phyloP scores from a whole-genome alignment of 768 basidiomycete species.

The Podaxis rugospora region DNA sequence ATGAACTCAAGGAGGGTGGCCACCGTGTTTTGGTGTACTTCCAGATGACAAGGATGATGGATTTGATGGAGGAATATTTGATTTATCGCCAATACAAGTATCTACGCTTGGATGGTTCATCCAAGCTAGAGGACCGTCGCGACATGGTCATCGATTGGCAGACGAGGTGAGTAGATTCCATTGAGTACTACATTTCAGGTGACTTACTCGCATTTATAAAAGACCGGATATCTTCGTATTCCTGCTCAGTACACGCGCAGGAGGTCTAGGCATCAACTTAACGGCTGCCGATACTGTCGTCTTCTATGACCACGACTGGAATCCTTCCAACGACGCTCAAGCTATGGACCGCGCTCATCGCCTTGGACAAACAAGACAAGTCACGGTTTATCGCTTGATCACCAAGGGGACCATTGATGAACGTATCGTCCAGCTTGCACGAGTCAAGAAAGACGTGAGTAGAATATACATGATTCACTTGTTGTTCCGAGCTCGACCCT shows the following conservation, averaged over 20 bases:
- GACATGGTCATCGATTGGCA: slow-evolving; percentile 99
- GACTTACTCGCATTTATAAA: slow-evolving; percentile 3
- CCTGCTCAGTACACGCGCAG: slow-evolving; percentile 89
- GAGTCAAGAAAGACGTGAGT: slow-evolving; percentile 93
- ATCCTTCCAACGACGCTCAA: slow-evolving; percentile 96
- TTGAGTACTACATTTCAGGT: not conserved
- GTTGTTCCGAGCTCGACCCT: not conserved
- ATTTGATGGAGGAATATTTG: slow-evolving; percentile 97
- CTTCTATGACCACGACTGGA: slow-evolving; percentile 96
- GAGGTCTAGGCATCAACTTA: slow-evolving; percentile 94
- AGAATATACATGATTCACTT: not conserved
- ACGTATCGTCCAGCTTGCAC: slow-evolving; percentile 92
- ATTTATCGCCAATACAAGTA: slow-evolving; percentile 97
- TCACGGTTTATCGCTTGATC: slow-evolving; percentile 93
- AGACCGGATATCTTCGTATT: slow-evolving; percentile 90
- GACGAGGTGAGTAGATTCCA: slow-evolving; percentile 59
- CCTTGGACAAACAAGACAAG: slow-evolving; percentile 93
- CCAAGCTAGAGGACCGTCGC: slow-evolving; percentile 90
- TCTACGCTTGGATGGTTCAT: slow-evolving; percentile 87
- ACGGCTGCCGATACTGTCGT: slow-evolving; percentile 95
- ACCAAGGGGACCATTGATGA: slow-evolving; percentile 95
- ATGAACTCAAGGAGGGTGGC: slow-evolving; percentile 87
- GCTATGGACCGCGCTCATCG: slow-evolving; percentile 99
- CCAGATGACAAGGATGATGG: slow-evolving; percentile 99
- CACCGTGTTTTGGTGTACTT: slow-evolving; percentile 96